Conservation (phyloP, 768 basidiomycete genomes). For the Lactarius quietus region DNA sequence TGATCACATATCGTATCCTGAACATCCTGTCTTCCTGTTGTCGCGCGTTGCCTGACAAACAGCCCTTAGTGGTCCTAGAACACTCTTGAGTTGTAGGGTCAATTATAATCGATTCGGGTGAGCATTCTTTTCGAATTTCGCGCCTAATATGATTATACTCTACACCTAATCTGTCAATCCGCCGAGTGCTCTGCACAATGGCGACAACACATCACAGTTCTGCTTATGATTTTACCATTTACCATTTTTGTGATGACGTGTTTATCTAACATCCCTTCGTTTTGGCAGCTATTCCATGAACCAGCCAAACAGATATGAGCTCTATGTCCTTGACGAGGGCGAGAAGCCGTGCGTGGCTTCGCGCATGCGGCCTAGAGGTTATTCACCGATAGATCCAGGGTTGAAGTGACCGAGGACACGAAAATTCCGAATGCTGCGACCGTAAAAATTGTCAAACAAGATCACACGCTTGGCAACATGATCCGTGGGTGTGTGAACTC, state of each 20-base stretch:
- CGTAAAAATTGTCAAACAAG: constrained; percentile 91
- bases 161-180: constrained; percentile 53
- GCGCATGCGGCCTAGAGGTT: background rate
- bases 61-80: background rate
- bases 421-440: constrained; percentile 98
- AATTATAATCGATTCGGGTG: constrained; percentile 8
- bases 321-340: constrained; percentile 88
- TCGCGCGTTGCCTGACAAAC: background rate
- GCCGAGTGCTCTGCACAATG: constrained; percentile 38
- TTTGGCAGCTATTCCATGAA: constrained; percentile 55
- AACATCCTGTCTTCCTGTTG: constrained; percentile 28
- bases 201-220: constrained; percentile 30
- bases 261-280: constrained; percentile 7
- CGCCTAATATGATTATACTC: constrained; percentile 35
- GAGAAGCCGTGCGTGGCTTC: constrained; percentile 78
- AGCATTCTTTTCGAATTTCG: background rate
- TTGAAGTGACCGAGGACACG: constrained; percentile 91
- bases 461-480: constrained; percentile 96
- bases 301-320: constrained; percentile 89
- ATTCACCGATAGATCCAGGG: constrained; percentile 43
- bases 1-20: constrained; percentile 56
- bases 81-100: constrained; percentile 12
- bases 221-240: constrained; percentile 28
- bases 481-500: constrained; percentile 73
- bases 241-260: background rate